Base-by-base conservation (phyloP, 169 alveolate genomes). In the Plasmodium gaboni region DNA sequence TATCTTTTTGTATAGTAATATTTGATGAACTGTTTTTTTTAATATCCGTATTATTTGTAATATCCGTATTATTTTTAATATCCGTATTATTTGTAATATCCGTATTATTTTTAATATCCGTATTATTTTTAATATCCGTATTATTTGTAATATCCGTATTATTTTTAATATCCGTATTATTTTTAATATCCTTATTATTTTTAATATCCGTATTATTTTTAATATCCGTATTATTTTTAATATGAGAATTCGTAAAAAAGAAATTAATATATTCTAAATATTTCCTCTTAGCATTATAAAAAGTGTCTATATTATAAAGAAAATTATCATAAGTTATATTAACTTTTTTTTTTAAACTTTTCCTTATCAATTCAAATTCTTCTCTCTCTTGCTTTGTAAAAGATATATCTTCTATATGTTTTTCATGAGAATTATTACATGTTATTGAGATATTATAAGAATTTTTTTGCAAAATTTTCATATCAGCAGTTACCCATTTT, bases 271-370 rank as follows among this genome's bases (percentile, higher is more conserved):
- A 17, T 53, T 76, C 71, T 46, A 76, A 57, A 57, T 64, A 76
- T 64, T 76, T 76, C 74, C 76, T 76, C 26, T 76, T 63, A 68
- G 89, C 67, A 22, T 74, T 76, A 32, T 76, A 48, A 76, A 76
- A 76, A 24, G 53, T 46, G 51, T 63, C 59, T 69, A 76, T 64
- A 53, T 64, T 59, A 59, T 64, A 64, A 65, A 76, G 48, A 64
- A 65, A 69, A 46, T 76, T 26, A n/a, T 76, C 89, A 64, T 76
- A 68, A n/a, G 76, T 76, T 63, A 76, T 63, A 42, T 76, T 76
- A 64, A 76, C 44, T 42, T 7, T 63, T 8, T 51, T 76, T 64
- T 76, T 76, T 38, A 63, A 57, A 0, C 46, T 51, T 55, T 76
- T 76, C 22, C 89, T 76, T 50, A 76, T 64, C 24, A 57, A 55